A percentile compares a stretch with the other conserved stretches of the same genome.
These are phyloP conservation scores for Trichoderma asperelloides DNA, from an alignment of 495 filamentous ascomycete genomes.

Conservation along the genomic window DNA sequence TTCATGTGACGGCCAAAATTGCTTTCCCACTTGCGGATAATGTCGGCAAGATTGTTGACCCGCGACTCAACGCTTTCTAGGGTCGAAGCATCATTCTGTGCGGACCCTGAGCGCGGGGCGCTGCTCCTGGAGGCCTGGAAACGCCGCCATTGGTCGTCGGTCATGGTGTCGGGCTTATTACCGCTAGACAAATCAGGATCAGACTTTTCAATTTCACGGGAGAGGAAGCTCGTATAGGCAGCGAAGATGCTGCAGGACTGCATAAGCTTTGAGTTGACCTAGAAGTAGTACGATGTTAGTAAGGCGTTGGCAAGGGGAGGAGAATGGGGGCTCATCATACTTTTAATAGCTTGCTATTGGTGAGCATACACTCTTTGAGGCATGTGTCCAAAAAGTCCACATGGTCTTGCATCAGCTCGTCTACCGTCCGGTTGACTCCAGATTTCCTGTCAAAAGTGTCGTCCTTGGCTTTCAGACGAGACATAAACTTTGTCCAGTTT, in stretches of 20 bases:
- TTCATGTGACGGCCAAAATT: constrained; percentile 87
- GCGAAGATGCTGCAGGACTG: constrained; percentile 89
- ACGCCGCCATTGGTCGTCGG: constrained; percentile 41
- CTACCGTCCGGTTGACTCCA: constrained; percentile 69
- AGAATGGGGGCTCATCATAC: constrained; percentile 38
- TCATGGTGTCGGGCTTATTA: constrained; percentile 43
- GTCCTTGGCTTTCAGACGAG: constrained; percentile 53
- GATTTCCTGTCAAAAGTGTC: neutral
- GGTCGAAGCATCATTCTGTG: constrained; percentile 13
- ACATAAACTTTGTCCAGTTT: constrained; percentile 92
- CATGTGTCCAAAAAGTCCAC: constrained; percentile 97
- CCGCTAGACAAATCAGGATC: constrained; percentile 61
- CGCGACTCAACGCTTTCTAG: constrained; percentile 38
- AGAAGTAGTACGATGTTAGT: constrained; percentile 14
- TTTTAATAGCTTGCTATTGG: constrained; percentile 84
- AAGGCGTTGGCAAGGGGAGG: neutral
- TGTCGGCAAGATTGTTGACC: constrained; percentile 72
- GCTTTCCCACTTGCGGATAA: constrained; percentile 77
- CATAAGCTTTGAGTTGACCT: constrained; percentile 96
- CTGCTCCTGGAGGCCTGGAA: constrained; percentile 30
- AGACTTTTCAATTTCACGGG: constrained; percentile 65
- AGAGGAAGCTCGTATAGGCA: constrained; percentile 70
- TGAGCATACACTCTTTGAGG: constrained; percentile 97
- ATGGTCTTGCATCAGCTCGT: constrained; percentile 98
- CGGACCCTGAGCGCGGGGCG: constrained; percentile 11